Conservation (phyloP, 495 filamentous ascomycete genomes). For the Niebla homalea region DNA sequence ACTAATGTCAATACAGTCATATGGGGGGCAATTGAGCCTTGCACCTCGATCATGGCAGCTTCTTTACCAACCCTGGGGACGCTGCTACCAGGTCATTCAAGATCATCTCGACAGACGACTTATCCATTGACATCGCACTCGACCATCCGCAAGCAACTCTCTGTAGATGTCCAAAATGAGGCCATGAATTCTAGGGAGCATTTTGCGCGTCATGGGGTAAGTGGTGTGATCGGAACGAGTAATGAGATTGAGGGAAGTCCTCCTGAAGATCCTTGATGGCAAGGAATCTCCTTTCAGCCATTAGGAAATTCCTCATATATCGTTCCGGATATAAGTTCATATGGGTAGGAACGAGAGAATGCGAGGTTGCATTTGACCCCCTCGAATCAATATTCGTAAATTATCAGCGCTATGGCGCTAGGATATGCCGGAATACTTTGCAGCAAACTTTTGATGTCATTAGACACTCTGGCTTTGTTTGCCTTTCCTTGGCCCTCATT, state of each 20-base stretch:
- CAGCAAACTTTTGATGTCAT: too few species aligned
- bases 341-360: too few species aligned
- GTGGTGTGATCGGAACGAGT: not conserved
- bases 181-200: not conserved
- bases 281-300: too few species aligned
- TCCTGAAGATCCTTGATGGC: too few species aligned
- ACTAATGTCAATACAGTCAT: slow-evolving; percentile 1
- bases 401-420: too few species aligned
- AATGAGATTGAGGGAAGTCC: not conserved
- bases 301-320: too few species aligned
- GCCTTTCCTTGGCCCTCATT: too few species aligned
- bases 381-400: too few species aligned
- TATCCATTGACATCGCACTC: not conserved
- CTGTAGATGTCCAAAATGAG: not conserved
- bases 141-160: not conserved
- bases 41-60: slow-evolving; percentile 2
- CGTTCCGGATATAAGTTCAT: too few species aligned
- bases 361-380: too few species aligned
- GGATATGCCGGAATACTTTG: too few species aligned
- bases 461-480: too few species aligned
- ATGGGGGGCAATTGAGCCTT: slow-evolving; percentile 6
- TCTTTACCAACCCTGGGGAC: not conserved
- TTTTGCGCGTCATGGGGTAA: not conserved
- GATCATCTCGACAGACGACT: not conserved
- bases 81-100: not conserved